Conservation (phyloP, 805 yeast species). For the Nadsonia fulvescens region DNA sequence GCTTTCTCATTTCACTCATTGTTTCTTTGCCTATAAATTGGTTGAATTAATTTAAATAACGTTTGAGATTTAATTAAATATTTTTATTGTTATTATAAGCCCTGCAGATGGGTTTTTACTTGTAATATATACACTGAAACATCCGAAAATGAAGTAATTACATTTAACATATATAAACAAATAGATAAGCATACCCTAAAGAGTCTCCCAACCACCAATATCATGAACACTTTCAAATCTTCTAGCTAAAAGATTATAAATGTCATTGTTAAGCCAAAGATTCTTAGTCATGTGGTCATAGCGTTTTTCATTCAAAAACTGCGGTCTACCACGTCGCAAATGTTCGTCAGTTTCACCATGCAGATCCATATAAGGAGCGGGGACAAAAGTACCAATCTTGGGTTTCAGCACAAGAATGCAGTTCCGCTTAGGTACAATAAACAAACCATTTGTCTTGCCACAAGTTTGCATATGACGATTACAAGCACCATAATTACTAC, state of each 20-base stretch:
- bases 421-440: constrained; percentile 52
- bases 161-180: constrained; percentile 3
- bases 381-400: constrained; percentile 67
- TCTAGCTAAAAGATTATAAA: constrained; percentile 61
- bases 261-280: constrained; percentile 64
- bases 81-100: no score
- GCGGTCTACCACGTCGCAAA: constrained; percentile 48
- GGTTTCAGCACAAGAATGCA: constrained; percentile 44
- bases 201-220: constrained; percentile 91
- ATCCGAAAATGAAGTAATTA: no score
- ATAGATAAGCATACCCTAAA: constrained; percentile 21
- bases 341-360: constrained; percentile 79
- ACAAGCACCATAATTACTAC: constrained; percentile 45
- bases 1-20: no score
- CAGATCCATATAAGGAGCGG: constrained; percentile 67
- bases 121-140: background rate
- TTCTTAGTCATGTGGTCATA: constrained; percentile 49
- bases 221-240: constrained; percentile 64
- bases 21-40: no score
- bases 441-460: constrained; percentile 49
- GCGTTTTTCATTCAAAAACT: constrained; percentile 39
- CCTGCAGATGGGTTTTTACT: background rate
- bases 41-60: no score
- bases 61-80: no score
- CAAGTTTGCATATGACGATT: constrained; percentile 47